Percentiles rank a stretch among this genome's conserved stretches.
Evolutionary conservation across 305 asterid species (phyloP).

Genomic region (Ilex paraguariensis): DNA sequence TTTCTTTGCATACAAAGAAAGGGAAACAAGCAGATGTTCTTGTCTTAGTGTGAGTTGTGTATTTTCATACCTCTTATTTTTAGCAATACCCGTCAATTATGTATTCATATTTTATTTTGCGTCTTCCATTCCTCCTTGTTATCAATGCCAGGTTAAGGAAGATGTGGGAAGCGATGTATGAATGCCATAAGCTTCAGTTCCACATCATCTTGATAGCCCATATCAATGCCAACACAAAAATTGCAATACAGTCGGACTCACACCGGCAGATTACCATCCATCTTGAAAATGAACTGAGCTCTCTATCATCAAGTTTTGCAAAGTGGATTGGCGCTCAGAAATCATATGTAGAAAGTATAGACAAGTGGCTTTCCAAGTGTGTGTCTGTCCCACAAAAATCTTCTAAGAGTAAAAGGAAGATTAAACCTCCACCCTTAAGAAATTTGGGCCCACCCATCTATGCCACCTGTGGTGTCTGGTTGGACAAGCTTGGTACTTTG

Average conservation of each 20-base stretch:
- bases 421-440: conserved; percentile 44
- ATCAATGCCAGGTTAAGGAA: conserved; percentile 55
- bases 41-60: no score
- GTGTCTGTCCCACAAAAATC: conserved; percentile 49
- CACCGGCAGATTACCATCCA: conserved; percentile 52
- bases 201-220: conserved; percentile 70
- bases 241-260: conserved; percentile 59
- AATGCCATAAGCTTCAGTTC: conserved; percentile 80
- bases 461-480: conserved; percentile 75
- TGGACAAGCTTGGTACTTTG: conserved; percentile 51
- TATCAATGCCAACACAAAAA: conserved; percentile 48
- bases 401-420: conserved; percentile 59
- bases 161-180: conserved; percentile 90
- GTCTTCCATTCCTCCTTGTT: neutral
- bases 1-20: no score
- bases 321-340: conserved; percentile 83
- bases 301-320: conserved; percentile 54
- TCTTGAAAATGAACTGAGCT: conserved; percentile 52
- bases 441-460: conserved; percentile 84
- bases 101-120: no score
- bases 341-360: conserved; percentile 61
- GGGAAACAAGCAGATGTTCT: no score
- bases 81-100: no score
- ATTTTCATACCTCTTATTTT: no score
- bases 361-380: conserved; percentile 83